Evolutionary conservation across 495 filamentous ascomycete genomes (phyloP).

Genomic region (Talaromyces thailandensis): DNA sequence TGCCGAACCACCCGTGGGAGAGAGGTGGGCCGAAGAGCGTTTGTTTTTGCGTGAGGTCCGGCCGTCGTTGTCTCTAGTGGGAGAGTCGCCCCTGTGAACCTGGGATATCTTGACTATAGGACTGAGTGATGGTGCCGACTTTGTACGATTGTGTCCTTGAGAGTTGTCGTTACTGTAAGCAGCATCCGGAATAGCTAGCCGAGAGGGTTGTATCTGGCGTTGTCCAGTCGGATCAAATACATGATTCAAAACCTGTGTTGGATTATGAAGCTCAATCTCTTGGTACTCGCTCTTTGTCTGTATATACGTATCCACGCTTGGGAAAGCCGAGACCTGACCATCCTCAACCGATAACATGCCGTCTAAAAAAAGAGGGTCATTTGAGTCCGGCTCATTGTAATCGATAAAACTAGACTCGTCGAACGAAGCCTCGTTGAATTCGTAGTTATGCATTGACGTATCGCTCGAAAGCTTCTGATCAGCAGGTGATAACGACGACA

Average conservation of each 20-base stretch:
- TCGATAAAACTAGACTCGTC: not conserved
- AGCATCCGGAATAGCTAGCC: not conserved
- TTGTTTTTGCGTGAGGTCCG: constrained; percentile 15
- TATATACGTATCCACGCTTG: not conserved
- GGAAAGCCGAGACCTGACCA: not conserved
- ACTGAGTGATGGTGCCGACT: constrained; percentile 27
- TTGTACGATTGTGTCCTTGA: constrained; percentile 8
- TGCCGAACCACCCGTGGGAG: constrained; percentile 24
- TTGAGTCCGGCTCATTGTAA: not conserved
- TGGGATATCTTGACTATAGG: constrained; percentile 38
- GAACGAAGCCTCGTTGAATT: not conserved
- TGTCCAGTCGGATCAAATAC: constrained; percentile 3
- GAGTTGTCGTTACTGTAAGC: constrained; percentile 10
- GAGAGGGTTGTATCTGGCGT: not conserved
- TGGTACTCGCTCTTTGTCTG: not conserved
- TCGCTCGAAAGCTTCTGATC: constrained; percentile 10
- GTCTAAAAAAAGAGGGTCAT: not conserved
- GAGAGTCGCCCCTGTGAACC: constrained; percentile 41
- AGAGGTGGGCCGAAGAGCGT: constrained; percentile 29
- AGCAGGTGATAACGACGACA: constrained; percentile 6
- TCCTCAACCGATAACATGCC: not conserved
- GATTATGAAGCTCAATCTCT: constrained; percentile 1
- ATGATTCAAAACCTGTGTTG: constrained; percentile 13
- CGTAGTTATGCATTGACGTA: not conserved
- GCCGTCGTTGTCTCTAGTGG: constrained; percentile 21